Evolutionary conservation across 2,329 filamentous ascomycete species (phyloP).

Genomic region (Aspergillus puulaauensis): DNA sequence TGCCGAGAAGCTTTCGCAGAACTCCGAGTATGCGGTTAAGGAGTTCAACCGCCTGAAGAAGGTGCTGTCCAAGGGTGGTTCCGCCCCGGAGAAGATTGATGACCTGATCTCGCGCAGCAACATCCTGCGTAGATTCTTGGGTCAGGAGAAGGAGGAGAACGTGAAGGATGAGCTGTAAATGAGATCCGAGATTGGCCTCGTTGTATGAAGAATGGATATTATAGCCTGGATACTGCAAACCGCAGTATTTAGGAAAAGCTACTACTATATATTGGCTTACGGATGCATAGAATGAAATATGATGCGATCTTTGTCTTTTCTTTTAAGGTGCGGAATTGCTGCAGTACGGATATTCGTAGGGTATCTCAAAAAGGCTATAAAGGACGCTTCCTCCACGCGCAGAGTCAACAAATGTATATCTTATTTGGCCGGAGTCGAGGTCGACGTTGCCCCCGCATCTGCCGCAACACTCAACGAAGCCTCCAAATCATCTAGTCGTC

Average conservation of each 20-base stretch:
- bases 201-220: not conserved
- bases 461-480: slow-evolving; percentile 63
- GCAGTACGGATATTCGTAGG: not conserved
- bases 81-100: slow-evolving; percentile 82
- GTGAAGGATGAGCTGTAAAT: slow-evolving; percentile 66
- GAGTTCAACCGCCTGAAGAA: slow-evolving; percentile 78
- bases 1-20: slow-evolving; percentile 78
- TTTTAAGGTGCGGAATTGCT: not conserved
- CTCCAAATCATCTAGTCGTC: slow-evolving; percentile 80
- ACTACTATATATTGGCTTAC: not conserved
- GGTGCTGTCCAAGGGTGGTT: slow-evolving; percentile 80
- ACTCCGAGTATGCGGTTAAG: slow-evolving; percentile 77
- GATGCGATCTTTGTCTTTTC: not conserved
- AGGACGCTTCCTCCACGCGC: not conserved
- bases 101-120: slow-evolving; percentile 85
- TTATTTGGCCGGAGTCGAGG: slow-evolving; percentile 16
- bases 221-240: not conserved
- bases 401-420: not conserved
- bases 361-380: slow-evolving; percentile 1
- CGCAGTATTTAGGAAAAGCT: not conserved
- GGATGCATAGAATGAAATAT: slow-evolving; percentile 5
- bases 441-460: slow-evolving; percentile 26
- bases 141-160: slow-evolving; percentile 55
- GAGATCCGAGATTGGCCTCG: not conserved
- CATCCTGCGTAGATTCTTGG: slow-evolving; percentile 75